Evolutionary conservation across 495 filamentous ascomycete genomes (phyloP).

Genomic region (Tuber aestivum): DNA sequence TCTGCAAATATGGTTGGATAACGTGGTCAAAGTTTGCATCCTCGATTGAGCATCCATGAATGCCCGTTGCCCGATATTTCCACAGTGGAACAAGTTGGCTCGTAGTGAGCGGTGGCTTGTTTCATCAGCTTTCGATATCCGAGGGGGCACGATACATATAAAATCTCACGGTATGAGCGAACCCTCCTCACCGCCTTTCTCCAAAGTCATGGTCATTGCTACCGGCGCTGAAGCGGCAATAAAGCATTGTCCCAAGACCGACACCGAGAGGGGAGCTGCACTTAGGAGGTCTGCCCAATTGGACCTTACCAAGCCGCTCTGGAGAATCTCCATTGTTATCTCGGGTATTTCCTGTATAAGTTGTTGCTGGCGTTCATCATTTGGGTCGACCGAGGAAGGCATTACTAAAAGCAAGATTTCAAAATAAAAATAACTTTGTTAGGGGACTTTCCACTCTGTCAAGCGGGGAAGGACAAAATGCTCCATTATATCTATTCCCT

Average conservation of each 20-base stretch:
- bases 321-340: constrained; percentile 7
- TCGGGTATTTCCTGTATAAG: background rate
- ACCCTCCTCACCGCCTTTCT: background rate
- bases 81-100: constrained; percentile 11
- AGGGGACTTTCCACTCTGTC: background rate
- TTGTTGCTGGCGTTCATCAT: constrained; percentile 1
- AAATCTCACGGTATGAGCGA: background rate
- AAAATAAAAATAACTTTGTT: background rate
- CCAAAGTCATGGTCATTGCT: background rate
- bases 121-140: background rate
- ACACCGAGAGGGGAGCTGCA: constrained; percentile 4
- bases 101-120: background rate
- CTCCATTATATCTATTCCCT: background rate
- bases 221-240: constrained; percentile 3
- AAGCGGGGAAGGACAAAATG: background rate
- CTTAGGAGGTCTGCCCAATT: constrained; percentile 8
- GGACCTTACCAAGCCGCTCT: constrained; percentile 2
- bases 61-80: constrained; percentile 2
- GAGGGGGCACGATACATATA: background rate
- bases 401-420: background rate
- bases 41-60: constrained; percentile 11
- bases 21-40: constrained; percentile 1
- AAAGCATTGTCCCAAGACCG: background rate
- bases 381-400: background rate
- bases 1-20: background rate